Percentiles rank a stretch among this genome's conserved stretches.
phyloP scores from a whole-genome alignment of 192 early-diverging fungal species.

The Rhizoclosmatium globosum region DNA sequence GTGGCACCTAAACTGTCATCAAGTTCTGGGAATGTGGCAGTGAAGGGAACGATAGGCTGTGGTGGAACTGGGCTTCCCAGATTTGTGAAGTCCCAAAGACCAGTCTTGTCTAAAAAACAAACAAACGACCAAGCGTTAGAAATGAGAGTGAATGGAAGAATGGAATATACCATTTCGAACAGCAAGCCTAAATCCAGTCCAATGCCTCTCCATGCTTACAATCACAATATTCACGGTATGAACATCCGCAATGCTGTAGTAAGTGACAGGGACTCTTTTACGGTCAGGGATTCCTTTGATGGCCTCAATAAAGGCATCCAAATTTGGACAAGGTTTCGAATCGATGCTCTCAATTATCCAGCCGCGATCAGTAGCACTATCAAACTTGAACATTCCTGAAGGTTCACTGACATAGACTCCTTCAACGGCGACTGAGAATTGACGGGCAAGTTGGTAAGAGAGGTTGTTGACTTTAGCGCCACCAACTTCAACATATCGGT shows the following conservation, averaged over 20 bases:
- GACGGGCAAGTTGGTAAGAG: constrained; percentile 61
- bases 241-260: constrained; percentile 81
- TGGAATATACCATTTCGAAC: constrained; percentile 63
- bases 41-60: constrained; percentile 64
- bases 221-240: constrained; percentile 84
- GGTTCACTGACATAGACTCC: constrained; percentile 85
- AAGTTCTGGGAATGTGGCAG: constrained; percentile 76
- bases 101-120: constrained; percentile 61
- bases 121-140: background rate
- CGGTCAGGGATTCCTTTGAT: constrained; percentile 78
- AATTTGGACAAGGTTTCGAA: constrained; percentile 71
- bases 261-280: constrained; percentile 79
- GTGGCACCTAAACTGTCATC: constrained; percentile 77
- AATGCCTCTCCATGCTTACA: constrained; percentile 88
- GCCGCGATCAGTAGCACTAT: constrained; percentile 61
- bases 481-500: constrained; percentile 85
- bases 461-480: constrained; percentile 74
- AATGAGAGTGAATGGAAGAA: background rate
- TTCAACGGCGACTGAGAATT: constrained; percentile 59
- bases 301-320: constrained; percentile 81
- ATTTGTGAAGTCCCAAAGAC: constrained; percentile 81
- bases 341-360: constrained; percentile 83
- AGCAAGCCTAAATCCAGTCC: constrained; percentile 83
- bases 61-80: constrained; percentile 70
- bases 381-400: constrained; percentile 72